Percentiles rank a stretch among this genome's conserved stretches.
Conservation (phyloP, 192 early-diverging fungal genomes). For the Entomortierella chlamydospora region DNA sequence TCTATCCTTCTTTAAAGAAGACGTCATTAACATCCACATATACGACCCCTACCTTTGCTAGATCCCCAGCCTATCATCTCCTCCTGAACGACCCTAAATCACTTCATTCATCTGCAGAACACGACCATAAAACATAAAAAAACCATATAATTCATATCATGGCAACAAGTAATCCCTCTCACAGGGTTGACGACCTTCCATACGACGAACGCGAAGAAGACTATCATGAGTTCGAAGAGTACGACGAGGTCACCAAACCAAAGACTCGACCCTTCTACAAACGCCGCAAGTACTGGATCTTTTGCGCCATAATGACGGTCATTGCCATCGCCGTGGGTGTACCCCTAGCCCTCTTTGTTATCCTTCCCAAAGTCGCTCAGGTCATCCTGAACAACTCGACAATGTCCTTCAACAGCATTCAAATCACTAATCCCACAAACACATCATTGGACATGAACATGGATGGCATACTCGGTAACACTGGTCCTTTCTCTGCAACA, state of each 20-base stretch:
- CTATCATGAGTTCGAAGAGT: constrained; percentile 56
- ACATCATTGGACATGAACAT: constrained; percentile 54
- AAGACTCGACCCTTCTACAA: constrained; percentile 56
- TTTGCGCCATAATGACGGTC: constrained; percentile 60
- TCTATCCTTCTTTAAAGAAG: not conserved
- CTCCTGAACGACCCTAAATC: not conserved
- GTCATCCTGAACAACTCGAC: constrained; percentile 55
- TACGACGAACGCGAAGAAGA: constrained; percentile 52
- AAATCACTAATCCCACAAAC: constrained; percentile 56
- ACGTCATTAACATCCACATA: not conserved
- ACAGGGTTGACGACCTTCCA: constrained; percentile 23
- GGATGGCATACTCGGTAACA: constrained; percentile 52
- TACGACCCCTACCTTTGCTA: not conserved
- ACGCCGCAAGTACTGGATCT: constrained; percentile 64
- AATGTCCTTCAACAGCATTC: constrained; percentile 51
- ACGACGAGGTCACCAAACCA: constrained; percentile 54
- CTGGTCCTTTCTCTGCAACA: constrained; percentile 64
- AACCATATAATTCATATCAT: constrained; percentile 2
- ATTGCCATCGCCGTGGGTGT: constrained; percentile 57
- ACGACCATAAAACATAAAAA: not conserved
- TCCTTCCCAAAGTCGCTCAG: constrained; percentile 66
- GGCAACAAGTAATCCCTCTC: constrained; percentile 22
- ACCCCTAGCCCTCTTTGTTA: constrained; percentile 61
- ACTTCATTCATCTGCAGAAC: not conserved
- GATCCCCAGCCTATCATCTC: not conserved